A percentile compares a stretch with the other conserved stretches of the same genome.
Evolutionary conservation across 2,329 filamentous ascomycete species (phyloP).

Genomic region (Leptodontidium sp.): DNA sequence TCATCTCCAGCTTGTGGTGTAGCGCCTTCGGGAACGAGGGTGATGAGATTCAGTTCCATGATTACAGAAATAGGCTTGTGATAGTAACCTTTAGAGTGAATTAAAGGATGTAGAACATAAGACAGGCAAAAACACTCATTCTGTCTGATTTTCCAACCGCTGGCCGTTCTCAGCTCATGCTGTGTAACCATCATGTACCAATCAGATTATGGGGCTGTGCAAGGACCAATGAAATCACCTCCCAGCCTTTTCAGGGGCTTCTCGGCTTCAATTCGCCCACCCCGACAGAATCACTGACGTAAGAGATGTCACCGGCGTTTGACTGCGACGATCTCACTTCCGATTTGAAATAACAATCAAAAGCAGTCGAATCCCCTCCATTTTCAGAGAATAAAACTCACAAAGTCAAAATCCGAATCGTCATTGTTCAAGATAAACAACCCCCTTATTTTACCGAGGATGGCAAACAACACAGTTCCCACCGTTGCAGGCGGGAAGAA

Average conservation of each 20-base stretch:
- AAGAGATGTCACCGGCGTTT: constrained; percentile 21
- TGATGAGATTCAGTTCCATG: constrained; percentile 24
- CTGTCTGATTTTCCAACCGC: not conserved
- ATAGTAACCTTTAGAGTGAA: no score
- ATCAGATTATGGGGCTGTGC: not conserved
- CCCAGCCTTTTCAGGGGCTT: constrained; percentile 1
- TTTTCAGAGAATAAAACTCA: not conserved
- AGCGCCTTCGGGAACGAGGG: constrained; percentile 14
- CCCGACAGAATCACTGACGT: constrained; percentile 21
- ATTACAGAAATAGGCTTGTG: not conserved
- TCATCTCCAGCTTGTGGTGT: constrained; percentile 30
- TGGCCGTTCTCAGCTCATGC: constrained; percentile 15
- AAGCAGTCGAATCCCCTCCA: not conserved
- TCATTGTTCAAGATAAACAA: not conserved
- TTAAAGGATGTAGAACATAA: not conserved
- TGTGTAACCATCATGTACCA: constrained; percentile 8
- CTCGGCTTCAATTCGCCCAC: not conserved
- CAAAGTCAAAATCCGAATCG: not conserved
- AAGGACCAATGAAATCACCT: not conserved
- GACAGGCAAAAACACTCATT: no score
- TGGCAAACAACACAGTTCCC: constrained; percentile 33
- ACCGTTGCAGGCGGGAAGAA: constrained; percentile 30
- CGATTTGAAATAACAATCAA: not conserved
- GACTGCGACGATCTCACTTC: constrained; percentile 5
- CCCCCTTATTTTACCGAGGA: constrained; percentile 17